Conservation (phyloP, 2,329 filamentous ascomycete species). For the Claviceps sp. region DNA sequence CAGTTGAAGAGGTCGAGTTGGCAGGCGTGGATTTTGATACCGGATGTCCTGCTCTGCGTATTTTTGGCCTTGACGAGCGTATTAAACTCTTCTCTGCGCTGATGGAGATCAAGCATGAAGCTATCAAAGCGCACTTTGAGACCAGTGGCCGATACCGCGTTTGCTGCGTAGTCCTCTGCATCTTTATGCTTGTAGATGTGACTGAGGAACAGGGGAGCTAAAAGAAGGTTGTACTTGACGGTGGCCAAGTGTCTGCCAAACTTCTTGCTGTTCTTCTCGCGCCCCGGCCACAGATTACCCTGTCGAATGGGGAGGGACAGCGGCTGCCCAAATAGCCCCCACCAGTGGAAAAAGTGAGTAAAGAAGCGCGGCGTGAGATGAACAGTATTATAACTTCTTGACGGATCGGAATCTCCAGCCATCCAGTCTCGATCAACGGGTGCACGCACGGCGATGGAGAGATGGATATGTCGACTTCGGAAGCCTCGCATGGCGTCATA, state of each 20-base stretch:
- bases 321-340: conserved; percentile 87
- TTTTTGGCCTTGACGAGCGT: conserved; percentile 65
- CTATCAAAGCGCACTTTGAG: conserved; percentile 91
- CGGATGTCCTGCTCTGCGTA: conserved; percentile 68
- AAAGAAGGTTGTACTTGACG: conserved; percentile 88
- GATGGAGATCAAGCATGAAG: conserved; percentile 93
- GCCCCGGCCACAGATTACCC: conserved; percentile 76
- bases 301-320: conserved; percentile 93
- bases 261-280: conserved; percentile 96
- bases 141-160: conserved; percentile 79
- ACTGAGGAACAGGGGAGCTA: conserved; percentile 87
- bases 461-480: conserved; percentile 88
- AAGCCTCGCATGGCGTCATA: conserved; percentile 98
- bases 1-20: conserved; percentile 85
- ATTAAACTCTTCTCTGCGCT: conserved; percentile 82
- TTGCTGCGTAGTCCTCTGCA: conserved; percentile 66
- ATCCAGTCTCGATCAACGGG: conserved; percentile 81
- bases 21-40: conserved; percentile 90
- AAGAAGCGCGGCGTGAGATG: conserved; percentile 94
- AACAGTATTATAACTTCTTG: conserved; percentile 88
- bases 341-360: conserved; percentile 97
- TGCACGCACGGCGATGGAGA: conserved; percentile 82
- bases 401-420: conserved; percentile 58
- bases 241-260: conserved; percentile 95
- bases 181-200: conserved; percentile 99